A percentile compares a stretch with the other conserved stretches of the same genome.
Conservation (phyloP, 2,329 filamentous ascomycete genomes). For the Penicillium concentricum region DNA sequence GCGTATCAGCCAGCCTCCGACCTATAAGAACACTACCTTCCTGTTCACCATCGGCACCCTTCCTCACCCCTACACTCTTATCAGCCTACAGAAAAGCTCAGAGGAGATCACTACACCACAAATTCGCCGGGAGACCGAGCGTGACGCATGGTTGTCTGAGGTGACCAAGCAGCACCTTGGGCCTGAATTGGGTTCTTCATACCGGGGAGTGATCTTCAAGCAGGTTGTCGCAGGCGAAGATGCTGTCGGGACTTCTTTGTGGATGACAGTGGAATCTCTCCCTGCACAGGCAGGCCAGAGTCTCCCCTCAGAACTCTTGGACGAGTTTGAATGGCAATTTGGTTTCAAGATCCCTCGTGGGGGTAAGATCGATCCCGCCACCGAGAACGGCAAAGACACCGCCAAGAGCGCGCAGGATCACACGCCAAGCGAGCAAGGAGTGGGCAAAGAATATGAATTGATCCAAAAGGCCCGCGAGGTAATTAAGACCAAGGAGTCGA, state of each 20-base stretch:
- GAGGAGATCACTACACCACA: slow-evolving; percentile 62
- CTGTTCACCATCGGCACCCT: slow-evolving; percentile 82
- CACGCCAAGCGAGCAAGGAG: slow-evolving; percentile 39
- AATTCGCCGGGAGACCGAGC: slow-evolving; percentile 66
- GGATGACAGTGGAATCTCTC: slow-evolving; percentile 72
- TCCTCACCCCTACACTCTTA: slow-evolving; percentile 85
- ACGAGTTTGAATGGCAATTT: slow-evolving; percentile 85
- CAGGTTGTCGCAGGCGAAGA: slow-evolving; percentile 72
- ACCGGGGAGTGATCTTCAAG: slow-evolving; percentile 74
- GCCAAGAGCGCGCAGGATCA: slow-evolving; percentile 34
- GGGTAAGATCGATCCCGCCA: slow-evolving; percentile 40
- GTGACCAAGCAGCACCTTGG: slow-evolving; percentile 70
- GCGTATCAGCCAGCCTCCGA: slow-evolving; percentile 63
- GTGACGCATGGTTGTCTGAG: slow-evolving; percentile 75
- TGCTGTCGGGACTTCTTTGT: slow-evolving; percentile 66
- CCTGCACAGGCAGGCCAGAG: slow-evolving; percentile 50
- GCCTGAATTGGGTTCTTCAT: slow-evolving; percentile 59
- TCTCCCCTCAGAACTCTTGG: slow-evolving; percentile 50
- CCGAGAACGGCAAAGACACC: slow-evolving; percentile 31
- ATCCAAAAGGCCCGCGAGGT: slow-evolving; percentile 52
- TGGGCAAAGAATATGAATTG: slow-evolving; percentile 47
- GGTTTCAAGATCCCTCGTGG: slow-evolving; percentile 73
- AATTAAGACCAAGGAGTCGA: slow-evolving; percentile 40
- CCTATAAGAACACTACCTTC: slow-evolving; percentile 69
- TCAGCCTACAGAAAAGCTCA: slow-evolving; percentile 62